Base-by-base conservation (phyloP, 352 stramenopile genomes). In the Phytophthora hibernalis region DNA sequence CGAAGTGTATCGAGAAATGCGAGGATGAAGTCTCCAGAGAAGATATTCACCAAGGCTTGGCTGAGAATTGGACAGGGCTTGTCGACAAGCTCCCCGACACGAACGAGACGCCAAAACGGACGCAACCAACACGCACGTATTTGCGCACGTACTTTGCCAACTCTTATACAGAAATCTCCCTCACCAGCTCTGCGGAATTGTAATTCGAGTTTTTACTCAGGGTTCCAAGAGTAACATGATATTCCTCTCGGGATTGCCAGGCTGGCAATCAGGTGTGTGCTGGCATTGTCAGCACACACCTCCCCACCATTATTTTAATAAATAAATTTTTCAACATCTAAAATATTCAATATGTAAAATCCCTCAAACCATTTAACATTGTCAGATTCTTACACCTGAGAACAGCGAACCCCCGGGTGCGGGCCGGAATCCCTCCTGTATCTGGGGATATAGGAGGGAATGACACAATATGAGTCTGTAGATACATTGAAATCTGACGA, bases 171-270 rank as follows among this genome's bases (percentile, higher is more conserved):
- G 35, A 22, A n/a, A 37, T 6, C 35, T 72, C 42, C 65, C 65
- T 16, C 22, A 48, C 2, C 50, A 64, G 21, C 65, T 72, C 16
- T 47, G 35, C 26, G n/a, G 6, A 0, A 53, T 63, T 4, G 35
- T 52, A 1, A 22, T 68, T 43, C 33, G 13, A 15, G n/a, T 24
- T 8, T 68, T 72, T 24, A 64, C 28, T n/a, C 44, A 51, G n/a
- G 59, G 20, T 20, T 59, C 20, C 2, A 58, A 45, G 21, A 37
- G 31, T 47, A n/a, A n/a, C n/a, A n/a, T n/a, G 7, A 24, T 15
- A 31, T 45, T 9, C 18, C 42, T 43, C 11, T 37, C 44, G 30
- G 57, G 45, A 28, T 30, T n/a, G 6, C 43, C 65, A 15, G 21
- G n/a, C n/a, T n/a, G n/a, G n/a, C n/a, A n/a, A n/a, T n/a, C n/a